Base-by-base conservation (phyloP, 148 eudicot genomes). In the Camellia lanceoleosa region DNA sequence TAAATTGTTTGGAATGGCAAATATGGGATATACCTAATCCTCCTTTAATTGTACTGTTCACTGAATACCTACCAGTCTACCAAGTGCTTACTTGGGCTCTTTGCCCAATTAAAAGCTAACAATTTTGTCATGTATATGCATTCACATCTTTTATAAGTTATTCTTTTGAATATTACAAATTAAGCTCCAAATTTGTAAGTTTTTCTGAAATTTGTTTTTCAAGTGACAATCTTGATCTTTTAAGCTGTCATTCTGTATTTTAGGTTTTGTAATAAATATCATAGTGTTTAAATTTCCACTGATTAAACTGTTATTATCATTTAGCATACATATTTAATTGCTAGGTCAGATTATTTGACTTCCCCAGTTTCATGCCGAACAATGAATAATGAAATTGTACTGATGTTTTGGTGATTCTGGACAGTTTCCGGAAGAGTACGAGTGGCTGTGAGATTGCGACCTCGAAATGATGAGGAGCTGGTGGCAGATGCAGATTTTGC, bases 401-500 rank as follows among this genome's bases (percentile, higher is more conserved):
- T 14, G 2, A 44, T 19, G 30, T 51, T 75, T 76, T 43, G 51
- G 56, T 81, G 72, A 20, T 23, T 23, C 51, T 79, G 79, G 19
- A 73, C 79, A 88, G 92, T 91, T 83, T 78, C 94, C 69, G 99
- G 97, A 78, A 91, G 99, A 89, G 99, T 93, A 62, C 87, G 94
- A 58, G 99, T 95, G 76, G 97, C 99, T 84, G 94, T 95, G 78
- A 91, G 97, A 89, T 83, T 95, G 84, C 90, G 99, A 78, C 99
- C 99, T 71, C 90, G 86, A 83, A 95, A 95, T 92, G 85, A 91
- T 49, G 97, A 93, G 89, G 98, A 96, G 89, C 78, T 83, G 87
- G 94, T 78, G 68, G 89, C 98, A 65, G 98, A 93, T 92, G 98
- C 99, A 80, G 99, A 96, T 88, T 96, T 89, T 89, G 99, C 98